A percentile compares a stretch with the other conserved stretches of the same genome.
These are phyloP conservation scores for Quercus dentata DNA, from an alignment of 306 rosid genomes.

Conservation along the genomic window DNA sequence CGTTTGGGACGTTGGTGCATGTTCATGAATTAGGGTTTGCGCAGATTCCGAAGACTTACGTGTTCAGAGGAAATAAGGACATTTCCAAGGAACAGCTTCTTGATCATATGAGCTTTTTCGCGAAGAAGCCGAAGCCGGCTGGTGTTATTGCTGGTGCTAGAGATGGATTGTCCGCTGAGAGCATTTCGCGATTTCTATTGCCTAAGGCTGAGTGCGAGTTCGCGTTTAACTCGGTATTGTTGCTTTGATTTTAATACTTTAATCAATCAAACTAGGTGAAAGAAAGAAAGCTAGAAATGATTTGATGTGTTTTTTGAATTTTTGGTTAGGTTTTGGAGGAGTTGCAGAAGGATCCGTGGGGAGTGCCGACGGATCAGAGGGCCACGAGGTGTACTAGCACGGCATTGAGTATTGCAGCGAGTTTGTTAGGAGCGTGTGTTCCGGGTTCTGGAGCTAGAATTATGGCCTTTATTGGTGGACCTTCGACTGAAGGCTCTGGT, in stretches of 20 bases:
- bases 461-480: constrained; percentile 94
- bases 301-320: neutral
- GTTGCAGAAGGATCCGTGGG: constrained; percentile 97
- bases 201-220: constrained; percentile 88
- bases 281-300: no score
- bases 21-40: constrained; percentile 92
- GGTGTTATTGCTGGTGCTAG: constrained; percentile 92
- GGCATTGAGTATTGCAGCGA: constrained; percentile 74
- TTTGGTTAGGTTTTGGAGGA: constrained; percentile 75
- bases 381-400: constrained; percentile 87
- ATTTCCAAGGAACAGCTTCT: constrained; percentile 76
- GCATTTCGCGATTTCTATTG: constrained; percentile 73
- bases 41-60: constrained; percentile 65
- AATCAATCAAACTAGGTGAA: no score
- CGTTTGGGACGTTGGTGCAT: constrained; percentile 74
- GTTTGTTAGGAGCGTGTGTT: constrained; percentile 93
- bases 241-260: neutral
- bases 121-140: constrained; percentile 67
- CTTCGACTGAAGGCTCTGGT: constrained; percentile 90
- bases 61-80: constrained; percentile 81
- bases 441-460: constrained; percentile 96
- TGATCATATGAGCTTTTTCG: constrained; percentile 82
- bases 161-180: constrained; percentile 76
- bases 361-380: constrained; percentile 73
- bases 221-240: constrained; percentile 62